A percentile compares a stretch with the other conserved stretches of the same genome.
These are phyloP conservation scores for Omphalea diandra DNA, from an alignment of 441 rosid genomes.

Conservation along the genomic window DNA sequence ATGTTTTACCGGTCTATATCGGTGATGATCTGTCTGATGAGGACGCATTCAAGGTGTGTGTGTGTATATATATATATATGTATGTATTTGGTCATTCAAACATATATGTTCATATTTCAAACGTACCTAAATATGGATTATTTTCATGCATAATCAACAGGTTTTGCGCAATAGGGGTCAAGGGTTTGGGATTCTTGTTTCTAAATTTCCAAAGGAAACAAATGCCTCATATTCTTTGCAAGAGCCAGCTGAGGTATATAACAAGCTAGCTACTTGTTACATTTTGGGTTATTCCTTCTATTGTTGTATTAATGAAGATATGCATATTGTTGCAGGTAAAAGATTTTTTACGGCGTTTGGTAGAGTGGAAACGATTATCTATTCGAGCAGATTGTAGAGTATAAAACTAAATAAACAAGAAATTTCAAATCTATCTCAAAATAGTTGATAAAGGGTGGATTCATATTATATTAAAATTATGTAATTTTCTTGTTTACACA, in stretches of 20 bases:
- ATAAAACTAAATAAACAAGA: conserved; percentile 2
- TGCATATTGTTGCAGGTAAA: conserved; percentile 46
- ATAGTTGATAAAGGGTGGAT: conserved; percentile 7
- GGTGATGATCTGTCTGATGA: conserved; percentile 79
- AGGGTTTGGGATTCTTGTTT: conserved; percentile 82
- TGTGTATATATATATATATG: no score
- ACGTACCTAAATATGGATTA: background rate
- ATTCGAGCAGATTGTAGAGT: conserved; percentile 13
- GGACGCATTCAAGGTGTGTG: conserved; percentile 93
- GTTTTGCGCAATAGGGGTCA: conserved; percentile 62
- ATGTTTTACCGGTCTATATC: conserved; percentile 72
- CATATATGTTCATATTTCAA: conserved; percentile 1
- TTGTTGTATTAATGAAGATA: no score
- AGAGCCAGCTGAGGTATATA: conserved; percentile 83
- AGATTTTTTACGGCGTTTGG: conserved; percentile 65
- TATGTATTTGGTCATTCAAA: no score
- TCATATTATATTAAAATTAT: no score
- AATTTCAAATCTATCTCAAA: background rate
- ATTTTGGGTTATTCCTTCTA: conserved; percentile 16
- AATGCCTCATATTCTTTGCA: conserved; percentile 68
- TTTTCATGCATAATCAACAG: conserved; percentile 27
- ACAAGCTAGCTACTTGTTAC: no score
- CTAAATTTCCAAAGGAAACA: conserved; percentile 73
- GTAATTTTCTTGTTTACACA: conserved; percentile 21
- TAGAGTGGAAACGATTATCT: conserved; percentile 55